Base-by-base conservation (phyloP, 2,329 filamentous ascomycete genomes). In the Nemania serpens region DNA sequence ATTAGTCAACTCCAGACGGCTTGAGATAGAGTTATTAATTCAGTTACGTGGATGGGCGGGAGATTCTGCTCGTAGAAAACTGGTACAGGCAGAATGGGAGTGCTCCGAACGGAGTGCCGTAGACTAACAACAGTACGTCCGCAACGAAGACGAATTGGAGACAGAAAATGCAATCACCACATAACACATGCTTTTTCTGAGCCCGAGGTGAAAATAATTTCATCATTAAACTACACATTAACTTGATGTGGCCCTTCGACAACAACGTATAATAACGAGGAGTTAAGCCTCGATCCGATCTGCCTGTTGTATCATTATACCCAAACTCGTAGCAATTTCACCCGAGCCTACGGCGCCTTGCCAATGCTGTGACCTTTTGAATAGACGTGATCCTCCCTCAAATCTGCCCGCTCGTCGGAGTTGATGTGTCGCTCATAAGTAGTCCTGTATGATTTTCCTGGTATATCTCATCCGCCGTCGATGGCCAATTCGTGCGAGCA, bases 141-240 rank as follows among this genome's bases (percentile, higher is more conserved):
- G 22, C 10, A 7, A 34, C 22, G 33, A 49, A 48, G 3, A 18
- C 50, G 18, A 22, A 51, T 34, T n/a, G 11, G 7, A 5, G 15
- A 6, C 12, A 25, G 11, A n/a, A 9, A 52, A 46, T 48, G 13
- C 12, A 15, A 43, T 37, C 18, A 50, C 25, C 25, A 29, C 25
- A 29, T 29, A 29, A 7, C 25, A 39, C 33, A 42, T 36, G 48
- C 7, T 39, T 41, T 22, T 7, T 12, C 13, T 22, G 25, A 29
- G 25, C 37, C 2, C 10, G 10, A 36, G 36, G 5, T 29, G 22
- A 11, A 13, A 37, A n/a, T 18, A 29, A 43, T 29, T 18, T 55
- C 11, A 7, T 18, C 18, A 55, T 47, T 29, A 53, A 37, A 9
- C 20, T 39, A 39, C 29, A 46, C 17, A 54, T 54, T 54, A 57